Evolutionary conservation across 345 rosid genomes (phyloP).

Genomic region (Boechera retrofracta): DNA sequence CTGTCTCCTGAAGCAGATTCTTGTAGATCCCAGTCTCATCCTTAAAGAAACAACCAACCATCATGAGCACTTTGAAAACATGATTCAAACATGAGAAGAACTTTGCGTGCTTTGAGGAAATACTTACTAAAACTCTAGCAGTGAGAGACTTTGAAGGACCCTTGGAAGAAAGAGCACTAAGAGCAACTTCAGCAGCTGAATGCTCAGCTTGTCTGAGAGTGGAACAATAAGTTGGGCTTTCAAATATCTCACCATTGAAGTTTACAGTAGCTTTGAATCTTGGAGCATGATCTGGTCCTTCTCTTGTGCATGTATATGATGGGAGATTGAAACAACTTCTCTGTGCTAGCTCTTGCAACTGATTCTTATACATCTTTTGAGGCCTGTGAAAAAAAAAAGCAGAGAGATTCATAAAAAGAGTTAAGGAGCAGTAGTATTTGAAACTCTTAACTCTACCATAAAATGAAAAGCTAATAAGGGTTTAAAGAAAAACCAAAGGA

Average conservation of each 20-base stretch:
- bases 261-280: constrained; percentile 81
- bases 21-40: constrained; percentile 84
- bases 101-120: constrained; percentile 1
- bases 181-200: constrained; percentile 77
- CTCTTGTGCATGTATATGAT: constrained; percentile 67
- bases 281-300: constrained; percentile 87
- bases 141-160: constrained; percentile 74
- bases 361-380: constrained; percentile 67
- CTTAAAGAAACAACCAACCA: constrained; percentile 39
- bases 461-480: neutral
- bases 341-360: constrained; percentile 78
- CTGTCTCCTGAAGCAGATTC: constrained; percentile 80
- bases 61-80: constrained; percentile 6
- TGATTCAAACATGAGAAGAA: constrained; percentile 3
- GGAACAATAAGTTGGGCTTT: constrained; percentile 57
- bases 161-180: constrained; percentile 57
- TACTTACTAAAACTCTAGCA: constrained; percentile 73
- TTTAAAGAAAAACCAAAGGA: constrained; percentile 27
- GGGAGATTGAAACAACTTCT: constrained; percentile 86
- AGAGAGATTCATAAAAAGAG: constrained; percentile 13
- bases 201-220: constrained; percentile 81
- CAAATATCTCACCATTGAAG: constrained; percentile 77
- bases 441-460: neutral
- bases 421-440: neutral
- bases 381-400: constrained; percentile 9